phyloP scores from a whole-genome alignment of 2,329 filamentous ascomycete species.

The Decorospora gaudefroyi region DNA sequence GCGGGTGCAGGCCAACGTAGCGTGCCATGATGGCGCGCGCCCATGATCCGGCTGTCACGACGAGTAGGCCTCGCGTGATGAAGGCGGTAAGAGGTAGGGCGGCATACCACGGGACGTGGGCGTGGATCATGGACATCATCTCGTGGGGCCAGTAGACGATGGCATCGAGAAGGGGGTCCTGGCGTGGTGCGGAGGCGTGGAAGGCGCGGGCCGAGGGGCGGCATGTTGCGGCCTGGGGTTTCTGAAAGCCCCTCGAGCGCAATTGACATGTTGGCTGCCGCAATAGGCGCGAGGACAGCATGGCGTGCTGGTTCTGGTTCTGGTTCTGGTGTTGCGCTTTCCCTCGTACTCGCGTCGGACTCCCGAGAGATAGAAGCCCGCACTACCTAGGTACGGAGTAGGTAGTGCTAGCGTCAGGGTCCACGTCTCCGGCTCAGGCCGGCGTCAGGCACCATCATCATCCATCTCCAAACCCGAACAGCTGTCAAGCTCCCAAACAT shows the following conservation, averaged over 20 bases:
- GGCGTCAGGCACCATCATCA: conserved; percentile 28
- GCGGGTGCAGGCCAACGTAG: conserved; percentile 52
- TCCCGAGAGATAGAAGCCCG: conserved; percentile 21
- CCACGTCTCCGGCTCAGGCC: conserved; percentile 25
- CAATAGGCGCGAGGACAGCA: conserved; percentile 31
- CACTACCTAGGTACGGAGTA: no score
- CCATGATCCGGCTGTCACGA: conserved; percentile 54
- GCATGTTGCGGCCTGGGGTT: conserved; percentile 1
- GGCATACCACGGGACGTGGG: conserved; percentile 58
- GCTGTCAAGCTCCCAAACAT: conserved; percentile 19
- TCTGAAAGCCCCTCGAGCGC: conserved; percentile 16
- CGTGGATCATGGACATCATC: conserved; percentile 58
- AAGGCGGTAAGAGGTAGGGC: conserved; percentile 61
- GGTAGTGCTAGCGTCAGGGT: conserved; percentile 16
- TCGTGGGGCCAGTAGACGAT: conserved; percentile 52
- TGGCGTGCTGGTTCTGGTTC: conserved; percentile 20
- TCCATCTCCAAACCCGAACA: conserved; percentile 35
- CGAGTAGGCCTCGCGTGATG: conserved; percentile 54
- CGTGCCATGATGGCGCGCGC: conserved; percentile 48
- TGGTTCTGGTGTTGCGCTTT: conserved; percentile 10
- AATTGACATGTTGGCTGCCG: conserved; percentile 35
- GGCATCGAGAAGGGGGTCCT: conserved; percentile 50
- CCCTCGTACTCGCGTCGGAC: conserved; percentile 15
- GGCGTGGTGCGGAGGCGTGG: conserved; percentile 53
- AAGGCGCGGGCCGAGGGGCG: conserved; percentile 50